Evolutionary conservation across 345 rosid genomes (phyloP).

Genomic region (Fremontodendron californicum): DNA sequence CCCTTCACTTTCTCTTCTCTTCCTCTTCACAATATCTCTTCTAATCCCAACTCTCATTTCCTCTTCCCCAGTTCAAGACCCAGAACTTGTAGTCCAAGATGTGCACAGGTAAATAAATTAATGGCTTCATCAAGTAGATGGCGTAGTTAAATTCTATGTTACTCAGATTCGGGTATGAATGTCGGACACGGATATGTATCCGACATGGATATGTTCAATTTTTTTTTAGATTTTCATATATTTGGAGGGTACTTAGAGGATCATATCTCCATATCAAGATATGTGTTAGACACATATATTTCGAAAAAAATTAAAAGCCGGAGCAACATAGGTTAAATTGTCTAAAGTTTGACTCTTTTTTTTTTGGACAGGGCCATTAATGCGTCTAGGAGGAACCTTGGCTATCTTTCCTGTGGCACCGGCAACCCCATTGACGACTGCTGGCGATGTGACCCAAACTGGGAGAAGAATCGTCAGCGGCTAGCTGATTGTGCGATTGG

Average conservation of each 20-base stretch:
- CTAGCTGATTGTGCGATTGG: constrained; percentile 78
- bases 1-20: constrained; percentile 24
- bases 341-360: too few species aligned
- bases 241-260: too few species aligned
- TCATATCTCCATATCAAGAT: too few species aligned
- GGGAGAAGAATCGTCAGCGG: constrained; percentile 66
- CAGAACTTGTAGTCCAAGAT: constrained; percentile 52
- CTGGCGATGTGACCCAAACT: constrained; percentile 76
- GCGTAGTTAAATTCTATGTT: too few species aligned
- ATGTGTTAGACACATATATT: too few species aligned
- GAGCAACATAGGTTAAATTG: too few species aligned
- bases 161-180: too few species aligned
- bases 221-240: too few species aligned
- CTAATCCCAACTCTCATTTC: constrained; percentile 28
- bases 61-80: constrained; percentile 49
- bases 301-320: too few species aligned
- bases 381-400: constrained; percentile 64
- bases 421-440: constrained; percentile 87
- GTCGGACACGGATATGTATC: too few species aligned
- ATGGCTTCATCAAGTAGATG: too few species aligned
- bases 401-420: constrained; percentile 61
- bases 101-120: constrained; percentile 56
- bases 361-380: constrained; percentile 46
- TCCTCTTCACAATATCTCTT: constrained; percentile 31
- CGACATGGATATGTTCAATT: too few species aligned